Percentiles rank a stretch among this genome's conserved stretches.
phyloP scores from a whole-genome alignment of 805 yeast species.

The Zygotorulaspora sp. region DNA sequence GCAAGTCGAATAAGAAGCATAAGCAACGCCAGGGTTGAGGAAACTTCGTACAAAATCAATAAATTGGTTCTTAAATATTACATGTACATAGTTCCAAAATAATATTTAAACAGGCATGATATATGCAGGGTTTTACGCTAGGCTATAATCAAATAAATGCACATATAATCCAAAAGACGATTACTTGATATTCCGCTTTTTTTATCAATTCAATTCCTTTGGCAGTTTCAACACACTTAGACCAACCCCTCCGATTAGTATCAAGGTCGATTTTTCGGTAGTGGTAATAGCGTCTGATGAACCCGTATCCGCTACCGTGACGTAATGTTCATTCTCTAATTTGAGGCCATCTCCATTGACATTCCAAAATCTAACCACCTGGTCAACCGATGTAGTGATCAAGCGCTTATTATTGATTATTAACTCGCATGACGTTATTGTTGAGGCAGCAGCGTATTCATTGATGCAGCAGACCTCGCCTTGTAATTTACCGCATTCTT shows the following conservation, averaged over 20 bases:
- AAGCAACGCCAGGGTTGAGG: constrained; percentile 82
- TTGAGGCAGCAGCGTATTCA: constrained; percentile 74
- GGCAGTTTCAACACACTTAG: too few species aligned
- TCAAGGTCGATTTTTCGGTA: constrained; percentile 30
- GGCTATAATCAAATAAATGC: neutral
- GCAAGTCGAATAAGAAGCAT: constrained; percentile 90
- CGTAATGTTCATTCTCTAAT: constrained; percentile 46
- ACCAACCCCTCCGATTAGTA: constrained; percentile 78
- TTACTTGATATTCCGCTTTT: too few species aligned
- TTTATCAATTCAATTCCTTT: too few species aligned
- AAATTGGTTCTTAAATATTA: neutral
- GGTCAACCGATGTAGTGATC: constrained; percentile 79
- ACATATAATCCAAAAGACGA: neutral
- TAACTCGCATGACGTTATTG: constrained; percentile 62
- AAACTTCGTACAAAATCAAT: neutral
- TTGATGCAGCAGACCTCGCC: constrained; percentile 36
- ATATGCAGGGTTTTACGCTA: constrained; percentile 1
- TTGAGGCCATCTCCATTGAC: constrained; percentile 26
- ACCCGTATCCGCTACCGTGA: constrained; percentile 91
- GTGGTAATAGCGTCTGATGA: constrained; percentile 45
- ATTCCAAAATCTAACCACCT: constrained; percentile 66
- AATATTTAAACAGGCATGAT: constrained; percentile 1
- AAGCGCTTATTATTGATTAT: constrained; percentile 34
- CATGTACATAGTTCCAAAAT: constrained; percentile 9
- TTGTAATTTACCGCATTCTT: constrained; percentile 11